Evolutionary conservation across 345 rosid species (phyloP), one percentile per base, ranked within the genome.

Genomic region (Boechera retrofracta): DNA sequence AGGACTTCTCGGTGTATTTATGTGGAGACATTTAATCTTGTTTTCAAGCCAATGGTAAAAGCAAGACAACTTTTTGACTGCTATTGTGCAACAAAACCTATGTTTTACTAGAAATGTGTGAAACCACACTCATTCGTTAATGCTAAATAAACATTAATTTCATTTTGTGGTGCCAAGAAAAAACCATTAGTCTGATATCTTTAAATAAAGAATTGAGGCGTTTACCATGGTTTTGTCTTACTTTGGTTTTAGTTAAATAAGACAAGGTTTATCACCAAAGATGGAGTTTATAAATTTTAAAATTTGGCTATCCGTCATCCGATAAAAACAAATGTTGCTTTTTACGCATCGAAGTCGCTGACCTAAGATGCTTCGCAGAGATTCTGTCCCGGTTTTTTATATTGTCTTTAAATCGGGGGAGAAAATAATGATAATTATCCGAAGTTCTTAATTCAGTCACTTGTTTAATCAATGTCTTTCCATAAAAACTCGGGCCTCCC

Each of bases 331-430:
- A 73, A 59, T 78, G 74, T 72, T 67, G 35, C 74, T 79, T 79
- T 77, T 67, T 44, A 79, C 3, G 67, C 82, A 73, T 79, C 60
- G 75, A 67, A 79, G 38, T 79, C 75, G 75, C 82, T 74, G 79
- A 74, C 79, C 75, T 73, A 79, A 73, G 78, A 79, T 79, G 82
- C 82, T 79, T 79, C 74, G 52, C 79, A 74, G 79, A 79, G 79
- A 79, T 73, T 79, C 82, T 67, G 71, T 73, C 71, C 48, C 42
- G 6, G 5, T 58, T 59, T 26, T 39, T 24, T 5, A 6, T 26
- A 7, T 38, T 7, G 28, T 44, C 10, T 70, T 44, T 13, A 5
- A 9, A 54, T 55, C 35, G 15, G 39, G 47, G 45, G 10, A 36
- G 31, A 44, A 72, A 49, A 73, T 59, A 66, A 11, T 58, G 47